Evolutionary conservation across 371 early-diverging fungal species (phyloP).

Genomic region (Saksenaea vasiformis): DNA sequence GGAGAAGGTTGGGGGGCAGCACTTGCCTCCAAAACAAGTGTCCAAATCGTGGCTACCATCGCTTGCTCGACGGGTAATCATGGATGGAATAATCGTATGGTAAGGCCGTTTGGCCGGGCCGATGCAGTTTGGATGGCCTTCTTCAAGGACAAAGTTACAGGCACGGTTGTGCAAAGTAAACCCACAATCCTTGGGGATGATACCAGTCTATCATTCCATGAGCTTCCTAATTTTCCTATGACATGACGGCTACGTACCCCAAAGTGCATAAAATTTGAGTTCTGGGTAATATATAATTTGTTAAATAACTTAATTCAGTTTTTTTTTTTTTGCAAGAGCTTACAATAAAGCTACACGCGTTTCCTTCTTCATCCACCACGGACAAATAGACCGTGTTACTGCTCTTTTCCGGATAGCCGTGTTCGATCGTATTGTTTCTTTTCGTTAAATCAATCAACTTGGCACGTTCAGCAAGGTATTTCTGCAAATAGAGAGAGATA

Average conservation of each 20-base stretch:
- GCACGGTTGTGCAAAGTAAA: conserved; percentile 81
- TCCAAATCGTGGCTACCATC: conserved; percentile 43
- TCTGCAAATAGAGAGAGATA: conserved; percentile 17
- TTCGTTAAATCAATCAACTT: conserved; percentile 52
- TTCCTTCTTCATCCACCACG: conserved; percentile 78
- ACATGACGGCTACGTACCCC: conserved; percentile 42
- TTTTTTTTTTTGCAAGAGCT: background rate
- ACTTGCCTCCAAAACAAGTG: conserved; percentile 56
- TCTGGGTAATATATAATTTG: conserved; percentile 34
- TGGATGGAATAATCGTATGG: conserved; percentile 84
- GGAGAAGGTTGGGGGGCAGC: too few relatives aligned
- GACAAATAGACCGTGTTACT: conserved; percentile 81
- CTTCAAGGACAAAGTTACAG: conserved; percentile 65
- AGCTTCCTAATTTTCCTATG: background rate
- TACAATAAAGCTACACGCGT: conserved; percentile 84
- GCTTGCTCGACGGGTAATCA: conserved; percentile 51
- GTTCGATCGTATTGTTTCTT: conserved; percentile 47
- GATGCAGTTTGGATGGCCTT: conserved; percentile 67
- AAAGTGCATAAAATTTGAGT: conserved; percentile 60
- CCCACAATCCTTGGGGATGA: conserved; percentile 67
- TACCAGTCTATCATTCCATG: conserved; percentile 29
- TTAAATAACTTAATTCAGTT: conserved; percentile 2
- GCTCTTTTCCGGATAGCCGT: conserved; percentile 63
- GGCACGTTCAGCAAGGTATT: conserved; percentile 62
- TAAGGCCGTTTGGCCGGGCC: conserved; percentile 81